phyloP scores from a whole-genome alignment of 768 basidiomycete genomes.

The Pleurotus pulmonarius region DNA sequence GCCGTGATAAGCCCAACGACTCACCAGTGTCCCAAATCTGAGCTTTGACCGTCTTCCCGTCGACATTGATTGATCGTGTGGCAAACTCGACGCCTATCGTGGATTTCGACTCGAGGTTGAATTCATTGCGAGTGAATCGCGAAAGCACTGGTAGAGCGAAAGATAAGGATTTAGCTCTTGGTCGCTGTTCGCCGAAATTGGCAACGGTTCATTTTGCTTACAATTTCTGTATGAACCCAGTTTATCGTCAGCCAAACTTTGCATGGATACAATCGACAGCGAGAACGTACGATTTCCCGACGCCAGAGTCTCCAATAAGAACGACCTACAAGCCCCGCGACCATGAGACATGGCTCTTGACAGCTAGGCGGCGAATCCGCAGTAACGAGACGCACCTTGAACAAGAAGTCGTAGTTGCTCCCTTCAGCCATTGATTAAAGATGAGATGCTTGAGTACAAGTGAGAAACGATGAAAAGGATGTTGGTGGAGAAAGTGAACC shows the following conservation, averaged over 20 bases:
- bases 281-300: slow-evolving; percentile 86
- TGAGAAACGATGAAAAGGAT: slow-evolving; percentile 9
- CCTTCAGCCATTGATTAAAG: slow-evolving; percentile 73
- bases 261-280: neutral
- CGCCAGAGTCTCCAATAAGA: slow-evolving; percentile 97
- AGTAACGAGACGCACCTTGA: slow-evolving; percentile 66
- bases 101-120: slow-evolving; percentile 98
- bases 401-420: slow-evolving; percentile 97
- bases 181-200: slow-evolving; percentile 2
- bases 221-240: slow-evolving; percentile 47
- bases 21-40: slow-evolving; percentile 99
- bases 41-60: slow-evolving; percentile 95
- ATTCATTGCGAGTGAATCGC: slow-evolving; percentile 99
- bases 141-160: slow-evolving; percentile 73
- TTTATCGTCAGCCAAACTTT: slow-evolving; percentile 1
- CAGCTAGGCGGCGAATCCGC: neutral
- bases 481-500: neutral
- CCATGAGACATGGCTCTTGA: neutral
- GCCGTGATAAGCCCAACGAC: slow-evolving; percentile 18
- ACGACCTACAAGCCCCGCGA: slow-evolving; percentile 65
- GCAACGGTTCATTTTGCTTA: slow-evolving; percentile 31
- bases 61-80: slow-evolving; percentile 92
- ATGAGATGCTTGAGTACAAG: slow-evolving; percentile 8
- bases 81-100: slow-evolving; percentile 99
- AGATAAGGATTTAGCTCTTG: slow-evolving; percentile 5